phyloP scores from a whole-genome alignment of 352 stramenopile genomes.

The Phytophthora pseudosyringae region DNA sequence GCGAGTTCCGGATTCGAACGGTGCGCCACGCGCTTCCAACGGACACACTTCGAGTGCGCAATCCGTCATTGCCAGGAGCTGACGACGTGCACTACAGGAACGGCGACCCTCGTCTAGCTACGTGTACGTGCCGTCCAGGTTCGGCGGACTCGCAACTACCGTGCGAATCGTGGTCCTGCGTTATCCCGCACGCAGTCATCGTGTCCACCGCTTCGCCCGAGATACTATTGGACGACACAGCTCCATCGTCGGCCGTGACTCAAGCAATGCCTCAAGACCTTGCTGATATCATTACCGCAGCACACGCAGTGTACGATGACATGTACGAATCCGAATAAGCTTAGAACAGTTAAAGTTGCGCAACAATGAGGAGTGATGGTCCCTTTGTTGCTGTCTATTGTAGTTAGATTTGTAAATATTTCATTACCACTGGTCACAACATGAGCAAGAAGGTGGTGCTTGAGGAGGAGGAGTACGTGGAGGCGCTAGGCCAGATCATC shows the following conservation, averaged over 20 bases:
- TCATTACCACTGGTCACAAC: neutral
- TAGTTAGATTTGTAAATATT: constrained; percentile 21
- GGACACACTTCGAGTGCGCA: constrained; percentile 30
- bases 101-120: constrained; percentile 46
- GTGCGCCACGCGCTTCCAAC: constrained; percentile 38
- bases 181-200: constrained; percentile 62
- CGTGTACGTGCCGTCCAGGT: constrained; percentile 45
- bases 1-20: constrained; percentile 50
- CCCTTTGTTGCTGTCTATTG: constrained; percentile 1
- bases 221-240: constrained; percentile 32
- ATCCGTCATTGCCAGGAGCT: constrained; percentile 27
- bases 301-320: constrained; percentile 46
- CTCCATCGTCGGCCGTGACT: constrained; percentile 20
- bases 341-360: too few relatives aligned
- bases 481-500: constrained; percentile 78
- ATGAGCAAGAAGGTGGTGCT: constrained; percentile 62
- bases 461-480: constrained; percentile 85
- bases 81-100: constrained; percentile 36
- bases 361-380: constrained; percentile 11
- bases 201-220: constrained; percentile 40
- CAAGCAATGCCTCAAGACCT: constrained; percentile 46
- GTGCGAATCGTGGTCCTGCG: constrained; percentile 61
- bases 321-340: constrained; percentile 30
- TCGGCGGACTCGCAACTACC: constrained; percentile 35
- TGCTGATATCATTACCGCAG: constrained; percentile 43